Evolutionary conservation across 305 asterid species (phyloP), one percentile per base, ranked within the genome.

Genomic region (Stenogyne calaminthoides): DNA sequence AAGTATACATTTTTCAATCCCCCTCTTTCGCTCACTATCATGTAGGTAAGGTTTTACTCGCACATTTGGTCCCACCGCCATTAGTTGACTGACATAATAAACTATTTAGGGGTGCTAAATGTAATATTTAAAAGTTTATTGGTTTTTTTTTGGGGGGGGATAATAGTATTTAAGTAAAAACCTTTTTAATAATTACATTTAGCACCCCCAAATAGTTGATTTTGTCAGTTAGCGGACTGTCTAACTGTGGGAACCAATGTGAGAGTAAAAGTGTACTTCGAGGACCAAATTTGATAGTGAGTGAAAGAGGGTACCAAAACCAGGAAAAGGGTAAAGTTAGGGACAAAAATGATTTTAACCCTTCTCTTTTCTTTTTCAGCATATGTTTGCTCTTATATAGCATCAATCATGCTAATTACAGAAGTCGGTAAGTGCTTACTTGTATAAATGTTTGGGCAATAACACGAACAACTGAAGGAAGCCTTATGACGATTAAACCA

Each of bases 381-480:
- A 16, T 60, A 29, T 32, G 22, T 1, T 59, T 71, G 60, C 60
- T 20, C 44, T 40, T 52, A 65, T 51, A 42, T 34, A 57, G 64
- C 52, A 44, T 46, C 54, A 46, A 44, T 46, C 19, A 46, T n/a
- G 54, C 19, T 36, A 36, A 34, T 73, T 70, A 51, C 20, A 18
- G 56, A 54, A 37, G 29, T 37, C 11, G 69, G 76, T 54, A 25
- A 61, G 69, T 67, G 71, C 91, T 80, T 87, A 92, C 99, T 81
- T 86, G 93, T 74, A 90, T 82, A 72, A 92, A 90, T 65, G 98
- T 92, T 67, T 85, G 96, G 49, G 96, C 85, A 58, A 92, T 81
- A 55, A 92, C 96, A 52, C 97, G 95, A 62, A 89, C 94, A 76
- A 92, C 90, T 19, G 95, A 80, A 78, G 96, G 98, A 76, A 92